These are phyloP conservation scores for Taphrina populina DNA, from an alignment of 1,139 yeast genomes.

Conservation along the genomic window DNA sequence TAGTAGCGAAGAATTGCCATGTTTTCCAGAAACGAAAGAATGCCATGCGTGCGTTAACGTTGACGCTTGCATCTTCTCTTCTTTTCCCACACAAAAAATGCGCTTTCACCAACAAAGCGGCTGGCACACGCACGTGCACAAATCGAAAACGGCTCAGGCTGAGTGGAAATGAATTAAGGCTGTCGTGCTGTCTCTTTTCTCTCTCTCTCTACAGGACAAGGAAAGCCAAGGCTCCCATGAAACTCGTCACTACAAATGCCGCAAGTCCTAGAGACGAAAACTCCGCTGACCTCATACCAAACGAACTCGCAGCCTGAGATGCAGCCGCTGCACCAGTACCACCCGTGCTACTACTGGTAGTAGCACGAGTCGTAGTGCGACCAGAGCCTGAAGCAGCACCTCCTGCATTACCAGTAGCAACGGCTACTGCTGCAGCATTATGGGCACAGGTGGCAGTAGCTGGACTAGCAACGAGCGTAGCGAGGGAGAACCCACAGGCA, in stretches of 20 bases:
- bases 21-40: too few species aligned
- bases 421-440: constrained; percentile 9
- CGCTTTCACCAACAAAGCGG: too few species aligned
- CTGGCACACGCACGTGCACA: too few species aligned
- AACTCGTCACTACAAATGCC: neutral
- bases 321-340: neutral
- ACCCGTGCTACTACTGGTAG: neutral
- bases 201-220: constrained; percentile 2
- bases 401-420: neutral
- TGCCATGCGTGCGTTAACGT: too few species aligned
- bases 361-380: neutral
- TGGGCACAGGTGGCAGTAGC: constrained; percentile 22
- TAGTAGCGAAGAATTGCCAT: too few species aligned
- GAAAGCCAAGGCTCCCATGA: constrained; percentile 13
- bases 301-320: neutral
- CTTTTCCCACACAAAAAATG: too few species aligned
- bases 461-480: constrained; percentile 20
- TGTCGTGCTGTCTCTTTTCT: too few species aligned
- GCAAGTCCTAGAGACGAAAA: neutral
- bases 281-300: neutral
- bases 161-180: too few species aligned
- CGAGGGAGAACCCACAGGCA: constrained; percentile 36
- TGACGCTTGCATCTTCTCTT: too few species aligned
- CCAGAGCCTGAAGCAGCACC: constrained; percentile 1
- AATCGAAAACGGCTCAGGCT: too few species aligned